Conservation (phyloP, 2,329 filamentous ascomycete species). For the Clarireedia paspali region DNA sequence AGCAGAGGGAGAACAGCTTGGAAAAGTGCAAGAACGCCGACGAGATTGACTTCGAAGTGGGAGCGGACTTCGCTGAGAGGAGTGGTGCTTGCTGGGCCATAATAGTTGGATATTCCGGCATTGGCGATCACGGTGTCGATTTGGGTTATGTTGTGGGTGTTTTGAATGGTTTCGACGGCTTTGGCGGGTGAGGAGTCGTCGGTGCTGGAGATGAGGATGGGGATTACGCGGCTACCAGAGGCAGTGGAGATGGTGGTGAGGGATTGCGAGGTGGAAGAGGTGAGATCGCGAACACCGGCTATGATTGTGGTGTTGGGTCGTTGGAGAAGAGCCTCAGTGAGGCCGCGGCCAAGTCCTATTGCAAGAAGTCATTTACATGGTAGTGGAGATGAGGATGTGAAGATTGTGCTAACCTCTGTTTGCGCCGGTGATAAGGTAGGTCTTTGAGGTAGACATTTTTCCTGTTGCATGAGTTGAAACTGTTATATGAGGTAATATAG, state of each 20-base stretch:
- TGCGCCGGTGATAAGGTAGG: slow-evolving; percentile 31
- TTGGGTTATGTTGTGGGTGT: slow-evolving; percentile 31
- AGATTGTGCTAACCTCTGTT: slow-evolving; percentile 27
- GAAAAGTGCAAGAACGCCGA: slow-evolving; percentile 36
- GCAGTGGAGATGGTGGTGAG: slow-evolving; percentile 33
- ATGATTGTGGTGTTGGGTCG: slow-evolving; percentile 16
- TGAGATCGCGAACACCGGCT: slow-evolving; percentile 33
- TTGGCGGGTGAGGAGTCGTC: slow-evolving; percentile 33
- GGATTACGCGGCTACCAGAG: slow-evolving; percentile 31
- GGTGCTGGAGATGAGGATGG: slow-evolving; percentile 31
- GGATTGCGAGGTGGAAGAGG: slow-evolving; percentile 20
- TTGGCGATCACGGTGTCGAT: slow-evolving; percentile 47
- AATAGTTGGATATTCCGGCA: slow-evolving; percentile 35
- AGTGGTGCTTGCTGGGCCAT: slow-evolving; percentile 28
- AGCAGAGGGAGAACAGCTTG: slow-evolving; percentile 37
- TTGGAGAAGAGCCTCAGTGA: slow-evolving; percentile 18
- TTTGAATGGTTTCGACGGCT: slow-evolving; percentile 29
- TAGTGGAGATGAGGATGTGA: not conserved
- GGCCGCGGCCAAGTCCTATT: slow-evolving; percentile 29
- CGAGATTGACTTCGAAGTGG: slow-evolving; percentile 37
- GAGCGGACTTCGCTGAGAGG: slow-evolving; percentile 31
- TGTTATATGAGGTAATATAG: not conserved
- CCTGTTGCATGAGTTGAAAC: not conserved
- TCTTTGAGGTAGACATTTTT: not conserved
- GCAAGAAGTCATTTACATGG: not conserved